Evolutionary conservation across 805 yeast genomes (phyloP).

Genomic region (Zygoascus bituminiphila): DNA sequence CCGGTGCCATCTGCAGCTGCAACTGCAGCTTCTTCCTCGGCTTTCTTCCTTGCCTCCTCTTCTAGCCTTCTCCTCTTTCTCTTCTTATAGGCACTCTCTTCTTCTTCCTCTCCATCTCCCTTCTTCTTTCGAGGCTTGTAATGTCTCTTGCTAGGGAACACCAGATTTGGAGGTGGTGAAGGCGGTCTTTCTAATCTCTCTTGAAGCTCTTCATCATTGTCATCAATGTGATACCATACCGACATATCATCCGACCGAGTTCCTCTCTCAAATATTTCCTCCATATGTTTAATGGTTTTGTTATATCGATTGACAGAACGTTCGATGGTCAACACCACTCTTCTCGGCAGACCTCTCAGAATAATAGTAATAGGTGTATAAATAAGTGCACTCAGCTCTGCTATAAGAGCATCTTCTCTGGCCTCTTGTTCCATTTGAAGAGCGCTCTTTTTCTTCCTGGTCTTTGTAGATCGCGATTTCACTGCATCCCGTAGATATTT

Average conservation of each 20-base stretch:
- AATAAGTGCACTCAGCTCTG: constrained; percentile 7
- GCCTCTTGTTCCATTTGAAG: background rate
- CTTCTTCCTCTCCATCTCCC: constrained; percentile 14
- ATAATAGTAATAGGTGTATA: constrained; percentile 58
- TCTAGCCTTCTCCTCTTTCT: constrained; percentile 8
- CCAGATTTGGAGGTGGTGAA: constrained; percentile 13
- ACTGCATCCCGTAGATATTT: constrained; percentile 16
- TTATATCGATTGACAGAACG: constrained; percentile 56
- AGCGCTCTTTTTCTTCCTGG: constrained; percentile 11
- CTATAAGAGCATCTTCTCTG: constrained; percentile 3
- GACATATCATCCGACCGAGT: constrained; percentile 51
- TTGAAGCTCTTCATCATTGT: constrained; percentile 22
- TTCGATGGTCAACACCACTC: constrained; percentile 53
- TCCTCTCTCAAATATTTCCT: constrained; percentile 49
- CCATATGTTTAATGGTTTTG: constrained; percentile 55
- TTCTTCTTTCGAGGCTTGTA: constrained; percentile 16
- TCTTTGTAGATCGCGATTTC: constrained; percentile 24
- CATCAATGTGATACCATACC: constrained; percentile 68
- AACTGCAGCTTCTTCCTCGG: background rate
- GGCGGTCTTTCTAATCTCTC: constrained; percentile 21
- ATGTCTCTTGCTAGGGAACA: constrained; percentile 13
- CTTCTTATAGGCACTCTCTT: constrained; percentile 10
- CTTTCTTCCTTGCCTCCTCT: background rate
- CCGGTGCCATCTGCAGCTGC: background rate
- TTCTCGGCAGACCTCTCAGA: constrained; percentile 54